A percentile compares a stretch with the other conserved stretches of the same genome.
Conservation (phyloP, 2,329 filamentous ascomycete species). For the Byssoonygena ceratinophila region DNA sequence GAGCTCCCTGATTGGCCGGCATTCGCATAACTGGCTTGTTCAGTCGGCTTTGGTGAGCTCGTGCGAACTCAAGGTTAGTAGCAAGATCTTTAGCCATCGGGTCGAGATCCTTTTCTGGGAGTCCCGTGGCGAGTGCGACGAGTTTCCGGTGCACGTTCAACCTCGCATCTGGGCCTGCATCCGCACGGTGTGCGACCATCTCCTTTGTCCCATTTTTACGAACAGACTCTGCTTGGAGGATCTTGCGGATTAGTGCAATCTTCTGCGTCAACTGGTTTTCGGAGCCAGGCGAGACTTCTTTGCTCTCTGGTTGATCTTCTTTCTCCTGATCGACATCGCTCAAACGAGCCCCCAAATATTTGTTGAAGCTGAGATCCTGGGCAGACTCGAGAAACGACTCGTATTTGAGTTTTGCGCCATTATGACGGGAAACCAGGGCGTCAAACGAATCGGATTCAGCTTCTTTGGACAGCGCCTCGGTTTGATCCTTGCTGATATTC, state of each 20-base stretch:
- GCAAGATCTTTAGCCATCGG: slow-evolving; percentile 39
- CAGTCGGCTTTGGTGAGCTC: slow-evolving; percentile 28
- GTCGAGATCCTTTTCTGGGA: slow-evolving; percentile 40
- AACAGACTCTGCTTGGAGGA: slow-evolving; percentile 25
- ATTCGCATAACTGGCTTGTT: background rate
- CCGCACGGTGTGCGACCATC: slow-evolving; percentile 35
- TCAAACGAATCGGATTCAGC: slow-evolving; percentile 29
- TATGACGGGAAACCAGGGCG: slow-evolving; percentile 32
- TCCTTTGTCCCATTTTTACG: slow-evolving; percentile 32
- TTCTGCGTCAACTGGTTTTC: slow-evolving; percentile 19
- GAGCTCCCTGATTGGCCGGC: background rate
- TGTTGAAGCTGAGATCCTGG: slow-evolving; percentile 31
- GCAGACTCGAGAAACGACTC: slow-evolving; percentile 38
- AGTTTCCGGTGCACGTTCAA: slow-evolving; percentile 40
- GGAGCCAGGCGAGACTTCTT: slow-evolving; percentile 14
- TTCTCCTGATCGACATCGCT: background rate
- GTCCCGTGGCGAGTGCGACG: slow-evolving; percentile 38
- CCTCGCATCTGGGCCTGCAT: slow-evolving; percentile 38
- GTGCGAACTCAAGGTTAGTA: slow-evolving; percentile 37
- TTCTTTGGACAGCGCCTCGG: slow-evolving; percentile 29
- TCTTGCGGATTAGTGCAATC: background rate
- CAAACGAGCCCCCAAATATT: slow-evolving; percentile 21
- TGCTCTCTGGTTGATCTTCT: slow-evolving; percentile 12
- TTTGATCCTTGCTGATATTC: slow-evolving; percentile 33
- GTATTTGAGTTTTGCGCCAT: slow-evolving; percentile 27